Evolutionary conservation across 176 grass and related monocot genomes (phyloP).

Genomic region (Avena atlantica): DNA sequence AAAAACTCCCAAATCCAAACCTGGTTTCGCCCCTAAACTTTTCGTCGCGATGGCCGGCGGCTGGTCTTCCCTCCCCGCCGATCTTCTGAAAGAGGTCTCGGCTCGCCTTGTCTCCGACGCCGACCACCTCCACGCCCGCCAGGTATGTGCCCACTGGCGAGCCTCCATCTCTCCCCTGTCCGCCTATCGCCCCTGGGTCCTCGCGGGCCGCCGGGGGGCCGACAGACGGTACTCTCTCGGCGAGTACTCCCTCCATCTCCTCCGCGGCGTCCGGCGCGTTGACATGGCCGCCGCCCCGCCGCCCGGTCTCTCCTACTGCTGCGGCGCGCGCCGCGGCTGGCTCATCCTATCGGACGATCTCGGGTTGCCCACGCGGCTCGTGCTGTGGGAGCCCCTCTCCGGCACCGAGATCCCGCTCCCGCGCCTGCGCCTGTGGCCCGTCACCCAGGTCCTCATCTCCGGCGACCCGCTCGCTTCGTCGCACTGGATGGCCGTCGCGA

Average conservation of each 20-base stretch:
- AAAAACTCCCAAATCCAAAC: too few species aligned
- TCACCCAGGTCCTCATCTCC: neutral
- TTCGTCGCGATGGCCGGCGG: neutral
- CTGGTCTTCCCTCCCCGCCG: neutral
- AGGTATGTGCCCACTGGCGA: too few species aligned
- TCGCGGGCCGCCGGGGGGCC: too few species aligned
- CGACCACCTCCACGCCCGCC: neutral
- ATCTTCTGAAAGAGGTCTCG: neutral
- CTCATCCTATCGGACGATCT: neutral
- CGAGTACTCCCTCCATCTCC: too few species aligned
- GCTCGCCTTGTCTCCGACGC: neutral
- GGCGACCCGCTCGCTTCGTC: neutral
- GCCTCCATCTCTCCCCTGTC: too few species aligned
- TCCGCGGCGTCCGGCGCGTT: too few species aligned
- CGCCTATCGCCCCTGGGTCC: too few species aligned
- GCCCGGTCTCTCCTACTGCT: neutral
- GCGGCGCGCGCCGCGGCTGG: neutral
- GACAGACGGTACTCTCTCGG: too few species aligned
- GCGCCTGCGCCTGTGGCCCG: too few species aligned
- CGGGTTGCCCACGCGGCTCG: neutral
- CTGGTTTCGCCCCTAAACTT: too few species aligned
- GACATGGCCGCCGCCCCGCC: neutral
- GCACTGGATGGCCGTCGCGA: neutral
- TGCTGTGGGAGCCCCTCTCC: constrained; percentile 35
- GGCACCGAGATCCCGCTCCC: neutral